phyloP scores from a whole-genome alignment of 495 filamentous ascomycete species.

The Neurospora discreta region DNA sequence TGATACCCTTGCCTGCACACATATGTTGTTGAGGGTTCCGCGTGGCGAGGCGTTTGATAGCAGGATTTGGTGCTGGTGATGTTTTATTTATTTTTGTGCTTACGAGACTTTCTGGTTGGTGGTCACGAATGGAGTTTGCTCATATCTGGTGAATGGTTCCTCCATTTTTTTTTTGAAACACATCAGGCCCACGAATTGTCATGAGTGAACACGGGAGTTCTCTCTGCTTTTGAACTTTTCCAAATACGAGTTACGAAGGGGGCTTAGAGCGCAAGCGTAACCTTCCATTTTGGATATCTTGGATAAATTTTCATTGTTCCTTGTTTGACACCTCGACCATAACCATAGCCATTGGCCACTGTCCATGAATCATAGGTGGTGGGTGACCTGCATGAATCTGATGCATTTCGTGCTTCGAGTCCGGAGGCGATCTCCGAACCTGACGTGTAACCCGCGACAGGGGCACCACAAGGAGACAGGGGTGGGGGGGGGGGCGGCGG shows the following conservation, averaged over 20 bases:
- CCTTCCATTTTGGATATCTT: not conserved
- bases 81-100: not conserved
- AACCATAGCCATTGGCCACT: too few relatives aligned
- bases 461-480: not conserved
- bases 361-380: not conserved
- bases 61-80: not conserved
- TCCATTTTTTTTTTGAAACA: not conserved
- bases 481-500: too few relatives aligned
- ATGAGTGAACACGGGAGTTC: not conserved
- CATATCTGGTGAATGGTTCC: not conserved
- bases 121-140: not conserved
- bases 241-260: not conserved
- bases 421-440: not conserved
- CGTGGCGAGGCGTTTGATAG: not conserved
- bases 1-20: not conserved
- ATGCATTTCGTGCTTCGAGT: slow-evolving; percentile 1
- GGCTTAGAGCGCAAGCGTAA: not conserved
- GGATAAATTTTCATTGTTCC: not conserved
- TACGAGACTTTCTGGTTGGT: not conserved
- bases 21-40: not conserved
- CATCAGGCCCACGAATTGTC: not conserved
- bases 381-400: not conserved
- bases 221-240: not conserved
- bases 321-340: not conserved
- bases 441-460: not conserved